Evolutionary conservation across 306 rosid species (phyloP).

Genomic region (Quercus bicolor): DNA sequence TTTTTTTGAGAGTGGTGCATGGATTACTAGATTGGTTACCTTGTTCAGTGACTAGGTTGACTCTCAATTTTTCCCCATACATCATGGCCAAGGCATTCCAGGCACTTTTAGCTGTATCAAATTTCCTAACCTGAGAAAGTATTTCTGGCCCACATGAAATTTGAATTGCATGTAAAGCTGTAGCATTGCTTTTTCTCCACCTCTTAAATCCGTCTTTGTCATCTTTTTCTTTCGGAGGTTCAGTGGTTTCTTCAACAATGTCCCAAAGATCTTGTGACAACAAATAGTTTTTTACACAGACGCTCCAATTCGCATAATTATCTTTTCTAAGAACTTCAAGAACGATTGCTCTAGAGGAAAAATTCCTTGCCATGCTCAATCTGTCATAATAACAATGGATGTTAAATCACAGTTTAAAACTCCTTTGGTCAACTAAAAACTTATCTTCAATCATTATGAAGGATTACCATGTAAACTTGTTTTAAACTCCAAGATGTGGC

Average conservation of each 20-base stretch:
- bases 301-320: slow-evolving; percentile 17
- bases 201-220: neutral
- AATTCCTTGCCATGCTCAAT: neutral
- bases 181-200: neutral
- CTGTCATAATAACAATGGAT: neutral
- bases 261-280: neutral
- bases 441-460: too few relatives aligned
- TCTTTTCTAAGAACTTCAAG: slow-evolving; percentile 9
- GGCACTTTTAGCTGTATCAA: neutral
- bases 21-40: neutral
- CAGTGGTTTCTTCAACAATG: neutral
- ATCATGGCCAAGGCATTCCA: neutral
- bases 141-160: slow-evolving; percentile 15
- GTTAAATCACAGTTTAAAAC: neutral
- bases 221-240: too few relatives aligned
- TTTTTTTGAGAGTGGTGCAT: too few relatives aligned
- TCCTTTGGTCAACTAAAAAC: too few relatives aligned
- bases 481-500: too few relatives aligned
- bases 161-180: slow-evolving; percentile 27
- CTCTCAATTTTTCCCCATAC: neutral
- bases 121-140: neutral
- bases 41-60: neutral
- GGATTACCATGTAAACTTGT: too few relatives aligned
- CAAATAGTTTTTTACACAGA: slow-evolving; percentile 2
- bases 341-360: slow-evolving; percentile 1